Percentiles rank a stretch among this genome's conserved stretches.
Evolutionary conservation across 148 eudicot genomes (phyloP).

Genomic region (Spergularia marina): DNA sequence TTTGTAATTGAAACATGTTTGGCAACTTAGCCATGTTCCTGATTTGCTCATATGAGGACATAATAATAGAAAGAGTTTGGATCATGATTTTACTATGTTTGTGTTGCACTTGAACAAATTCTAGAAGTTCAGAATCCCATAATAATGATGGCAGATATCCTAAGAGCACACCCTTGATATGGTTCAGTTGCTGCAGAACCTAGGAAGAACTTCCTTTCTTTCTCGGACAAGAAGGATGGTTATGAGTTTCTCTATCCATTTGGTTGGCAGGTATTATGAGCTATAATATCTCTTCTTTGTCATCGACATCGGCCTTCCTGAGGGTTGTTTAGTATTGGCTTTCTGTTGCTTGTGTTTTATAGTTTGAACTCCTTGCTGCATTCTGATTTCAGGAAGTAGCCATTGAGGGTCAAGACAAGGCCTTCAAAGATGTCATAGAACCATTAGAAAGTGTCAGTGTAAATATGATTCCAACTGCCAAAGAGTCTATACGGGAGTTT

Average conservation of each 20-base stretch:
- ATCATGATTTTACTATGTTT: constrained; percentile 7
- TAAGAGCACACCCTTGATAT: constrained; percentile 72
- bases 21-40: background rate
- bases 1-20: background rate
- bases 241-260: constrained; percentile 88
- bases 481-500: constrained; percentile 74
- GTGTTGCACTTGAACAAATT: constrained; percentile 6
- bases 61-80: background rate
- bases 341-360: background rate
- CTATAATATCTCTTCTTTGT: constrained; percentile 3
- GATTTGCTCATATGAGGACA: background rate
- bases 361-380: background rate
- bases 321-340: background rate
- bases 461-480: constrained; percentile 62
- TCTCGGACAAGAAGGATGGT: constrained; percentile 83
- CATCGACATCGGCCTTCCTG: background rate
- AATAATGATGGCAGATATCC: constrained; percentile 47
- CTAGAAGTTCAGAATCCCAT: constrained; percentile 29
- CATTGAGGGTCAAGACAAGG: constrained; percentile 93
- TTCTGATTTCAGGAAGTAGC: constrained; percentile 61
- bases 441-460: constrained; percentile 96
- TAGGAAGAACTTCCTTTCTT: constrained; percentile 68
- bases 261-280: constrained; percentile 84
- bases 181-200: constrained; percentile 99
- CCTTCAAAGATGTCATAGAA: constrained; percentile 95